A percentile compares a stretch with the other conserved stretches of the same genome.
phyloP scores from a whole-genome alignment of 306 rosid genomes.

The Ammopiptanthus mongolicus region DNA sequence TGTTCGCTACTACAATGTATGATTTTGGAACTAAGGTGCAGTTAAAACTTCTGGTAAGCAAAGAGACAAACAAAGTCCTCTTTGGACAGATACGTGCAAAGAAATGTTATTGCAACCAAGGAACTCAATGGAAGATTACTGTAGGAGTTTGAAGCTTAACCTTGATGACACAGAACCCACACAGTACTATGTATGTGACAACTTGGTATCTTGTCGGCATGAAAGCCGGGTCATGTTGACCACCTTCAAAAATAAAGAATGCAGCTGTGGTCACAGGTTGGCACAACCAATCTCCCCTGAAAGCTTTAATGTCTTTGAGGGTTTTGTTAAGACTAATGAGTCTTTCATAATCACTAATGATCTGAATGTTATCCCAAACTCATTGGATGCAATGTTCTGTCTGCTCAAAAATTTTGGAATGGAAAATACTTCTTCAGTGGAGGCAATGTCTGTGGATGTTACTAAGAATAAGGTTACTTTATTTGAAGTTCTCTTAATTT shows the following conservation, averaged over 20 bases:
- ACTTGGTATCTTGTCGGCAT: neutral
- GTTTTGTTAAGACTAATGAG: neutral
- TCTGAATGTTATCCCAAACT: neutral
- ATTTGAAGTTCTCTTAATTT: neutral
- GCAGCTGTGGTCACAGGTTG: neutral
- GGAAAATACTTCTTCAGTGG: neutral
- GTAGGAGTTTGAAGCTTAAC: neutral
- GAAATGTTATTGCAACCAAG: neutral
- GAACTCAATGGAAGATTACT: neutral
- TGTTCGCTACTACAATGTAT: neutral
- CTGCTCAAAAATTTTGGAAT: neutral
- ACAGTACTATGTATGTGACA: neutral
- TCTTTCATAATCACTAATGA: neutral
- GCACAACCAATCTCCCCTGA: neutral
- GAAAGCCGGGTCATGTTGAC: neutral
- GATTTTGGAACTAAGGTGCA: too few species aligned
- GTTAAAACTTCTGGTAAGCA: neutral
- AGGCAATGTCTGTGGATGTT: neutral
- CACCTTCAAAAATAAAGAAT: neutral
- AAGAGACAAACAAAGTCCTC: neutral
- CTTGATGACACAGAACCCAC: slow-evolving; percentile 6
- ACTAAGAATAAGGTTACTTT: neutral
- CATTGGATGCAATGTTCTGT: too few species aligned
- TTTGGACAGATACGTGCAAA: neutral
- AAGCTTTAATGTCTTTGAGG: neutral